Evolutionary conservation across 108 stramenopile species (phyloP).

Genomic region (Nannochloropsis oceanica): DNA sequence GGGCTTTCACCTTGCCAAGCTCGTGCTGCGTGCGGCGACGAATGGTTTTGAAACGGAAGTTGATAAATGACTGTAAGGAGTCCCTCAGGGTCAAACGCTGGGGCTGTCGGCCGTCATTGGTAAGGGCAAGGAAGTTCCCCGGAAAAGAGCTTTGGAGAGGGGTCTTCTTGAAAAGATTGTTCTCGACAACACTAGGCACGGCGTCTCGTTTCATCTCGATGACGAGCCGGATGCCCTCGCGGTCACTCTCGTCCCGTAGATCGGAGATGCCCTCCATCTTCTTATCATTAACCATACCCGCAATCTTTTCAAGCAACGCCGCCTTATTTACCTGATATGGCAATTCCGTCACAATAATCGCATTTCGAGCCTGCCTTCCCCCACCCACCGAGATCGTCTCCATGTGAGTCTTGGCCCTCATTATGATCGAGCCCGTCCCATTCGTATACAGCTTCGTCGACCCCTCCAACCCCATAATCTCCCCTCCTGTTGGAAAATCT

Average conservation of each 20-base stretch:
- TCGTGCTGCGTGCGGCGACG: conserved; percentile 57
- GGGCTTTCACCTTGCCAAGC: conserved; percentile 56
- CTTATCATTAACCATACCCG: conserved; percentile 81
- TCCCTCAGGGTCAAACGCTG: conserved; percentile 72
- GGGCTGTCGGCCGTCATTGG: conserved; percentile 48
- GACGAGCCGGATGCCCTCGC: conserved; percentile 92
- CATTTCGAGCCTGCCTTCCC: conserved; percentile 43
- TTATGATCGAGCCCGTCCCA: conserved; percentile 68
- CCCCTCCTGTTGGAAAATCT: conserved; percentile 88
- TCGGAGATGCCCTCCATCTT: conserved; percentile 72
- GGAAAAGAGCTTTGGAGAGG: conserved; percentile 73
- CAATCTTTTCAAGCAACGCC: conserved; percentile 78
- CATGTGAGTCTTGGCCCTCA: conserved; percentile 68
- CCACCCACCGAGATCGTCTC: conserved; percentile 48
- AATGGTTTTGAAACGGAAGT: conserved; percentile 80
- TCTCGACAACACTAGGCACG: conserved; percentile 46
- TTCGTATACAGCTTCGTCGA: conserved; percentile 49
- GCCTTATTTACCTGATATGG: conserved; percentile 82
- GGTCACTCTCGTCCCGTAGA: conserved; percentile 76
- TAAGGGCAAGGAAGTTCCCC: conserved; percentile 71
- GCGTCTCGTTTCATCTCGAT: conserved; percentile 91
- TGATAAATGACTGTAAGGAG: conserved; percentile 67
- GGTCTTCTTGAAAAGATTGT: conserved; percentile 87
- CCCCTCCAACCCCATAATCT: conserved; percentile 52
- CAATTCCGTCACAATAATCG: conserved; percentile 81